Conservation (phyloP, 1,284 basidiomycete genomes). For the Ustilago vetiveriae region DNA sequence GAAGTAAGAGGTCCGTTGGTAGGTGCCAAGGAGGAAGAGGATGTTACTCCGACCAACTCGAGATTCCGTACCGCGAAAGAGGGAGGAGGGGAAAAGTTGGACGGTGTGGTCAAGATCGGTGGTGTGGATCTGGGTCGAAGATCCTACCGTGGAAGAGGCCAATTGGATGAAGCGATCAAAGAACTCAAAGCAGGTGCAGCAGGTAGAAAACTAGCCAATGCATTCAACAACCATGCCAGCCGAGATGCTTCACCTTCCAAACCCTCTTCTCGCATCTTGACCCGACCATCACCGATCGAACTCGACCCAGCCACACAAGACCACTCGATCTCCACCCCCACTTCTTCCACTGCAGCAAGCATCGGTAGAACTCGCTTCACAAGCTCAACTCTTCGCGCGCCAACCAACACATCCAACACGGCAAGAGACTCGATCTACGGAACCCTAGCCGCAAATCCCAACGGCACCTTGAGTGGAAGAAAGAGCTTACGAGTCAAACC, state of each 20-base stretch:
- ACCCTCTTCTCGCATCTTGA: constrained; percentile 6
- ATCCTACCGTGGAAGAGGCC: constrained; percentile 47
- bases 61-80: constrained; percentile 26
- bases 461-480: constrained; percentile 42
- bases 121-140: constrained; percentile 15
- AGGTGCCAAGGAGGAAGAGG: constrained; percentile 7
- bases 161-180: constrained; percentile 59
- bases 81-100: constrained; percentile 3
- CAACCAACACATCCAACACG: neutral
- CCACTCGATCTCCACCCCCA: neutral
- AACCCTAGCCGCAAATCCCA: constrained; percentile 19
- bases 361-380: constrained; percentile 22
- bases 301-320: neutral
- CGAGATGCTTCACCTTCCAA: constrained; percentile 11
- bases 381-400: neutral
- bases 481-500: constrained; percentile 40
- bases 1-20: constrained; percentile 50
- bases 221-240: constrained; percentile 2
- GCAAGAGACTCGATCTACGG: constrained; percentile 20
- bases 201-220: constrained; percentile 26
- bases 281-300: neutral
- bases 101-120: no score
- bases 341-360: constrained; percentile 8
- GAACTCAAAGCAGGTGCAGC: constrained; percentile 45
- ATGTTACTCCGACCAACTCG: constrained; percentile 46